Evolutionary conservation across 768 basidiomycete genomes (phyloP).

Genomic region (Lactifluus volemus): DNA sequence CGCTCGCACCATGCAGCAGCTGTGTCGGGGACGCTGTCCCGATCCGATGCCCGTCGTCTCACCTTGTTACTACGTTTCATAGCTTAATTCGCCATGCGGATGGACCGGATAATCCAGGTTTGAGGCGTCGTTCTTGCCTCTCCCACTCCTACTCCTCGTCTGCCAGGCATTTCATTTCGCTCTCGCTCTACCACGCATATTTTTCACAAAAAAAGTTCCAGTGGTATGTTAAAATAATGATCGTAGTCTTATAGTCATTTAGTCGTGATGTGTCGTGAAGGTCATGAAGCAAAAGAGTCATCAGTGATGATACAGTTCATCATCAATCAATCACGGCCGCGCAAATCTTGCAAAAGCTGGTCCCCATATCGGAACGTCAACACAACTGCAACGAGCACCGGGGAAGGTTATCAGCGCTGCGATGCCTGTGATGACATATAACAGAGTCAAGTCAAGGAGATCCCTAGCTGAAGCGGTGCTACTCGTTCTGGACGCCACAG

Average conservation of each 20-base stretch:
- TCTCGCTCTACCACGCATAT: too few relatives aligned
- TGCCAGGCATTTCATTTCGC: too few relatives aligned
- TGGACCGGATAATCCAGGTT: too few relatives aligned
- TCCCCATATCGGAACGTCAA: too few relatives aligned
- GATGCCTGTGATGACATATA: not conserved
- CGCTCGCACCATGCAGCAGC: too few relatives aligned
- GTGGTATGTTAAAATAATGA: not conserved
- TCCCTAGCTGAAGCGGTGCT: not conserved
- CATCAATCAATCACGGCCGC: not conserved
- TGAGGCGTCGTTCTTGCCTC: too few relatives aligned
- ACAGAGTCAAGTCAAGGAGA: not conserved
- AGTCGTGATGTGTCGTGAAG: conserved; percentile 17
- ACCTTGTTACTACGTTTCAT: too few relatives aligned
- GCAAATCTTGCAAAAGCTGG: not conserved
- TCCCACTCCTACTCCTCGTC: too few relatives aligned
- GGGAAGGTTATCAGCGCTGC: not conserved
- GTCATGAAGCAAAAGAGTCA: conserved; percentile 15
- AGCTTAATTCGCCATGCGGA: too few relatives aligned
- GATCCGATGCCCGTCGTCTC: too few relatives aligned
- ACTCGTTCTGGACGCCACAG: not conserved
- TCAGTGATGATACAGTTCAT: not conserved
- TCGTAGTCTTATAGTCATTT: not conserved
- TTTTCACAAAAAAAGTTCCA: too few relatives aligned
- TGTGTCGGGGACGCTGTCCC: too few relatives aligned
- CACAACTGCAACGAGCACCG: not conserved